phyloP scores from a whole-genome alignment of 345 rosid species.

The Eucalyptus cloeziana region DNA sequence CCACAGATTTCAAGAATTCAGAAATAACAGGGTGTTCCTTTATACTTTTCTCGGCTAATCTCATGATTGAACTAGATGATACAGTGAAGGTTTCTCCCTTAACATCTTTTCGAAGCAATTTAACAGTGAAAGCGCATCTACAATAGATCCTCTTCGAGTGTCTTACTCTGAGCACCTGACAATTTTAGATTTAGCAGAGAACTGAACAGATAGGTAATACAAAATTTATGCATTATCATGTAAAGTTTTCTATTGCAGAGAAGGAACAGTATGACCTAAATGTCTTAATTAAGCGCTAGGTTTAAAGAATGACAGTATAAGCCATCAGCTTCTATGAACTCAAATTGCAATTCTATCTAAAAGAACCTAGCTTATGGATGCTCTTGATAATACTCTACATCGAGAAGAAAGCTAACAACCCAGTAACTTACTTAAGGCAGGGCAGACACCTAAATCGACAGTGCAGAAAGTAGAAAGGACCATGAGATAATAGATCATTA shows the following conservation, averaged over 20 bases:
- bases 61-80: conserved; percentile 4
- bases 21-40: neutral
- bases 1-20: neutral
- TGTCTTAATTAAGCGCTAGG: neutral
- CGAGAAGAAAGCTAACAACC: neutral
- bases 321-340: neutral
- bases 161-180: neutral
- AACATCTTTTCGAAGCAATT: neutral
- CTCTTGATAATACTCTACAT: neutral
- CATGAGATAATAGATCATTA: neutral
- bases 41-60: neutral
- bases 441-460: neutral
- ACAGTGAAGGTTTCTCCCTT: neutral
- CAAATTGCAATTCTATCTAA: neutral
- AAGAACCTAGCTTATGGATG: neutral
- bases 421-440: neutral
- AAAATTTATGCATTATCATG: neutral
- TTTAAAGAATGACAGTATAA: neutral
- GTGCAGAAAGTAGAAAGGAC: neutral
- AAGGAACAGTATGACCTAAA: neutral
- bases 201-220: neutral
- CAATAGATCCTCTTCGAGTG: conserved; percentile 1
- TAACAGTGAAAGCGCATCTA: conserved; percentile 1
- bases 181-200: neutral
- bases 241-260: neutral